Evolutionary conservation across 768 basidiomycete species (phyloP), one percentile per base, ranked within the genome.

Genomic region (Suillus discolor): DNA sequence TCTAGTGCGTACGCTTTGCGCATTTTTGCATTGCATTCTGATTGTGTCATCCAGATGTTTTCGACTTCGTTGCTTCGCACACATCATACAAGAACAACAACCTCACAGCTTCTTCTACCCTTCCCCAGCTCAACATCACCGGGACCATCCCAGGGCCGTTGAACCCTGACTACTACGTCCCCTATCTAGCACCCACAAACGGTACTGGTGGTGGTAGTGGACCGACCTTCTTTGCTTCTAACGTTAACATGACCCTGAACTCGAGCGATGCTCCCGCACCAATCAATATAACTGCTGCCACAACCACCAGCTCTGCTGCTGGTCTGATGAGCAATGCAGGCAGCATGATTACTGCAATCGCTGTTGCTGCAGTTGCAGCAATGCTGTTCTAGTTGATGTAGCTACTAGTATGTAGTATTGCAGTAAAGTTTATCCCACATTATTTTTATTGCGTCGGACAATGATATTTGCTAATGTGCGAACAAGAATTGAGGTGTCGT

Each of bases 81-180:
- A 84, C 84, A 2, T 78, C 77, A 51, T 86, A 88, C 75, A 69
- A 69, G 57, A 79, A 81, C 69, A 76, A 71, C 63, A 80, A 82
- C 70, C 63, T 77, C 62, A 59, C 79, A 53, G 71, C 78, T 65
- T 62, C 72, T 8, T 55, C 63, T 28, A 25, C 65, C 6, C 64
- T 77, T 54, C 79, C 83, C 4, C 63, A 76, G 34, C 72, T 80
- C 45, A 86, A 86, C 72, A 16, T 78, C 3, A 81, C 81, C 4
- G 80, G 77, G 45, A 78, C 71, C 15, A 75, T 76, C 65, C 77
- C 82, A 11, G 85, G 85, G 31, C 73, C 83, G 38, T 75, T 84
- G 68, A 84, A 83, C 70, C 69, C 76, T 31, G 53, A 66, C 6
- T 65, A 70, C 28, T 85, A 77, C 68, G 75, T 80, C 23, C 83